These are phyloP conservation scores for Paecilomyces fulvus DNA, from an alignment of 2,329 filamentous ascomycete genomes.

Conservation along the genomic window DNA sequence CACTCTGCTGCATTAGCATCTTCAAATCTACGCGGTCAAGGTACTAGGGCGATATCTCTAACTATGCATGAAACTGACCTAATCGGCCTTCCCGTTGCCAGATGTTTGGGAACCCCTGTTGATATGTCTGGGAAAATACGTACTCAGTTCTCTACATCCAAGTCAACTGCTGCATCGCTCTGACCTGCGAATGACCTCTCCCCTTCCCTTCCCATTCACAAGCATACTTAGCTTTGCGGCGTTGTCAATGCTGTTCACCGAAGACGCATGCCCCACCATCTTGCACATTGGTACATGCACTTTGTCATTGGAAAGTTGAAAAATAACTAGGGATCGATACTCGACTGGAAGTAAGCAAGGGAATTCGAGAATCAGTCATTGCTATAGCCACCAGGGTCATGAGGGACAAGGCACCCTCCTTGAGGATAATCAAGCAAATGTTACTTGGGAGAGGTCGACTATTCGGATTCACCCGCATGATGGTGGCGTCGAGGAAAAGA, in stretches of 20 bases:
- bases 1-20: not conserved
- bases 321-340: too few relatives aligned
- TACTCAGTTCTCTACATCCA: not conserved
- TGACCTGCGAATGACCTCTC: not conserved
- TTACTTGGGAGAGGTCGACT: too few relatives aligned
- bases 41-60: not conserved
- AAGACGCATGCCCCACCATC: not conserved
- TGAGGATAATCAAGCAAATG: too few relatives aligned
- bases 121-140: not conserved
- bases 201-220: not conserved
- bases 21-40: not conserved
- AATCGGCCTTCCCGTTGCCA: not conserved
- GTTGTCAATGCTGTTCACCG: not conserved
- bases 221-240: not conserved
- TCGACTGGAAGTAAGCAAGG: too few relatives aligned
- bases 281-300: too few relatives aligned
- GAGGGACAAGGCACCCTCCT: too few relatives aligned
- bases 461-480: not conserved
- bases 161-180: not conserved
- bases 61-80: not conserved
- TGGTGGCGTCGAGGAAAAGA: not conserved
- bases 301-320: too few relatives aligned
- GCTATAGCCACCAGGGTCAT: too few relatives aligned
- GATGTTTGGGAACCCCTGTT: not conserved
- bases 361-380: too few relatives aligned